Evolutionary conservation across 2,329 filamentous ascomycete species (phyloP).

Genomic region (Hypocreales sp.): DNA sequence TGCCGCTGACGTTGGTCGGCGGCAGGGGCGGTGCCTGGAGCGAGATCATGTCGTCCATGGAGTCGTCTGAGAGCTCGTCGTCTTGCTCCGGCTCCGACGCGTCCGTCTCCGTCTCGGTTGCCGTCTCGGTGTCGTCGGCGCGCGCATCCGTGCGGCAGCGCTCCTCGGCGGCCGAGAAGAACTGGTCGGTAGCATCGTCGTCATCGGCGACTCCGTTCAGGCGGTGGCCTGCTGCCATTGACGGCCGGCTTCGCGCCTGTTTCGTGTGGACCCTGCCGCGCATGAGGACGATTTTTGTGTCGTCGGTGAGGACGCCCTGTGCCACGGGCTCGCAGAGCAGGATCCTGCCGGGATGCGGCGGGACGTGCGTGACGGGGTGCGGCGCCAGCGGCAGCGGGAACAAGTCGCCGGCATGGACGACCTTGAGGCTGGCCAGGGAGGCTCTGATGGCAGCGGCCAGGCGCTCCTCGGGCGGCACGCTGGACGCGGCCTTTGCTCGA

Average conservation of each 20-base stretch:
- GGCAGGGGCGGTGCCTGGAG: constrained; percentile 66
- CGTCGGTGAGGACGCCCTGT: constrained; percentile 64
- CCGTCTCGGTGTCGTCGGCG: constrained; percentile 41
- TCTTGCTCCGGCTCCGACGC: constrained; percentile 49
- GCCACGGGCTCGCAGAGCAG: constrained; percentile 89
- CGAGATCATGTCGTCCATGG: constrained; percentile 85
- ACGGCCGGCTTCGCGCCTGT: constrained; percentile 29
- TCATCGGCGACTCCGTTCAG: constrained; percentile 44
- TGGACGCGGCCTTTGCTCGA: constrained; percentile 21
- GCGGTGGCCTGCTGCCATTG: constrained; percentile 22
- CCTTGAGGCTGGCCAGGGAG: constrained; percentile 53
- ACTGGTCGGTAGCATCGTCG: constrained; percentile 68
- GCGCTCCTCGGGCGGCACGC: constrained; percentile 33
- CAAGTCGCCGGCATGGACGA: constrained; percentile 75
- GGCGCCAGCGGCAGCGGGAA: constrained; percentile 63
- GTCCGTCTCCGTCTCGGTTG: constrained; percentile 48
- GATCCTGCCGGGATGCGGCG: constrained; percentile 73
- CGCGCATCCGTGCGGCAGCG: constrained; percentile 42
- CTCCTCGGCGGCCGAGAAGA: constrained; percentile 85
- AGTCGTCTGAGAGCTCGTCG: constrained; percentile 73
- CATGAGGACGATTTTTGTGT: constrained; percentile 73
- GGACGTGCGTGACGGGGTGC: constrained; percentile 75
- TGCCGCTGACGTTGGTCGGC: constrained; percentile 60
- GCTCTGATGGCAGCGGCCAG: constrained; percentile 54
- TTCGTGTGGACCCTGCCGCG: constrained; percentile 42